Conservation (phyloP, 2,329 filamentous ascomycete species). For the Penicillium occitanis region DNA sequence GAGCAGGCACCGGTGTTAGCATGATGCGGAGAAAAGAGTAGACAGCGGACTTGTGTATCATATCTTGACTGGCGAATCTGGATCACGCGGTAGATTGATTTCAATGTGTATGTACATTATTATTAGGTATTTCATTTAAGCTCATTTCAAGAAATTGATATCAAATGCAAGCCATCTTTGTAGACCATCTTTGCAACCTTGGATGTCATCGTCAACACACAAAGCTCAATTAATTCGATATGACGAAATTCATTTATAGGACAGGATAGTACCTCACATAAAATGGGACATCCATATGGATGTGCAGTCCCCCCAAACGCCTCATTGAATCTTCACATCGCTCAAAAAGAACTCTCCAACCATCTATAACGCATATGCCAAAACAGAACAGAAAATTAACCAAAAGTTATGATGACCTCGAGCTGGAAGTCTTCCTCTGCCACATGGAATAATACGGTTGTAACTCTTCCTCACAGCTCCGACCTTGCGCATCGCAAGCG, state of each 20-base stretch:
- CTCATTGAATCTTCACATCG: constrained; percentile 3
- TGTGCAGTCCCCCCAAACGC: constrained; percentile 1
- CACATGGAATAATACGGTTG: constrained; percentile 51
- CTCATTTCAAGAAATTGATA: neutral
- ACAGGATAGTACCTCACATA: neutral
- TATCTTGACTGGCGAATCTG: constrained; percentile 17
- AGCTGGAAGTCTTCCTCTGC: constrained; percentile 30
- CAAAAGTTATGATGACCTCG: neutral
- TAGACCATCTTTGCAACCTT: neutral
- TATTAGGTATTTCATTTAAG: neutral
- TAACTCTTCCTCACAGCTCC: constrained; percentile 72
- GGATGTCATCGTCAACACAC: neutral
- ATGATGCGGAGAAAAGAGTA: neutral
- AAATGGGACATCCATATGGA: neutral
- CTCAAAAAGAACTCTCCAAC: neutral
- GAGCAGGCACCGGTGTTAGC: constrained; percentile 11
- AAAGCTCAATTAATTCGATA: neutral
- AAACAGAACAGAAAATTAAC: neutral
- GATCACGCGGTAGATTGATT: constrained; percentile 9
- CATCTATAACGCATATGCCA: neutral
- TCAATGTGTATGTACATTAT: constrained; percentile 10
- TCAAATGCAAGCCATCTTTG: neutral
- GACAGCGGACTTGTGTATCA: constrained; percentile 10
- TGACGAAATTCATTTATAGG: neutral
- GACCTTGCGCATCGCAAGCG: constrained; percentile 62